Evolutionary conservation across 148 eudicot genomes (phyloP).

Genomic region (Arbutus unedo): DNA sequence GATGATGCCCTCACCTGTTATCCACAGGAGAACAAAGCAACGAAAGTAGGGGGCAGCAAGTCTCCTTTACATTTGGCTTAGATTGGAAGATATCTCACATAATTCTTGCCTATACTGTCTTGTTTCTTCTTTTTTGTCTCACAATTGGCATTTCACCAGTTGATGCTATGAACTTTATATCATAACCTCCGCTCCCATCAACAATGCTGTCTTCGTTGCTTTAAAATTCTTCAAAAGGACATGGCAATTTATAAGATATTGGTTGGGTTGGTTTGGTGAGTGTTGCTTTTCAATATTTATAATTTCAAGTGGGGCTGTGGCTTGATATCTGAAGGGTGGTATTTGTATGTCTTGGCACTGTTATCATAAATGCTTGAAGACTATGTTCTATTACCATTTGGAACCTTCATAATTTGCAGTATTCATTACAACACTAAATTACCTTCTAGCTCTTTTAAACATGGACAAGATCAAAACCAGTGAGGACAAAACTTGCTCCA

Average conservation of each 20-base stretch:
- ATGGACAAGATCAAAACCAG: background rate
- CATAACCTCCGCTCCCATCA: background rate
- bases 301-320: background rate
- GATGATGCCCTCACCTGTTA: too few species aligned
- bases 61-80: background rate
- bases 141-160: background rate
- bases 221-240: background rate
- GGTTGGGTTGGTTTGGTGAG: background rate
- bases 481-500: background rate
- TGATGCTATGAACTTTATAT: background rate
- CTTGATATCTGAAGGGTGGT: background rate
- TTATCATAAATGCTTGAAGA: constrained; percentile 2
- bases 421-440: background rate
- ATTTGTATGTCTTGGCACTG: background rate
- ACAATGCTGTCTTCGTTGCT: background rate
- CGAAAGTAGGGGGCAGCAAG: background rate
- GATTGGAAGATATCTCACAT: background rate
- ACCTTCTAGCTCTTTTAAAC: background rate
- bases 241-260: background rate
- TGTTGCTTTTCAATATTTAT: background rate
- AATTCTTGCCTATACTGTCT: background rate
- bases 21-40: background rate
- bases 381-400: background rate
- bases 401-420: background rate
- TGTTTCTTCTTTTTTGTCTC: background rate